Evolutionary conservation across 345 rosid species (phyloP).

Genomic region (Citrus trifoliata): DNA sequence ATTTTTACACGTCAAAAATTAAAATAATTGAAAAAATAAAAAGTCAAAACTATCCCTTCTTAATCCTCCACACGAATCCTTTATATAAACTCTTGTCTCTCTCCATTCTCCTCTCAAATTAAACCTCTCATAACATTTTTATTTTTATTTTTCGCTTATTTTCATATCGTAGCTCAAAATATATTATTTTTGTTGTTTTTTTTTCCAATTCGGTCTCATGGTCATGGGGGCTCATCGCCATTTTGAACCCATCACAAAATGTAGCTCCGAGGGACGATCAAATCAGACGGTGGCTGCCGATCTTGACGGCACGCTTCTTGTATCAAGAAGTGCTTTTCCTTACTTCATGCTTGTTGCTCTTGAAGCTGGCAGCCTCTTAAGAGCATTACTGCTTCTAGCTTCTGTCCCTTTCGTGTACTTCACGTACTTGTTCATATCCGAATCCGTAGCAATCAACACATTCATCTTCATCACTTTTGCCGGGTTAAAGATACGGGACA

Average conservation of each 20-base stretch:
- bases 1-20: conserved; percentile 10
- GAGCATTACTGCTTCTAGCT: conserved; percentile 59
- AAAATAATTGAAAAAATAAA: background rate
- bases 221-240: conserved; percentile 53
- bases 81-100: background rate
- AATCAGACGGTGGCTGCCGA: conserved; percentile 78
- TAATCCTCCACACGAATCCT: background rate
- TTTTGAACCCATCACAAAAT: conserved; percentile 53
- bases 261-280: conserved; percentile 55
- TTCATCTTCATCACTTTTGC: conserved; percentile 66
- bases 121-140: no score
- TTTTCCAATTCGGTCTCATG: background rate
- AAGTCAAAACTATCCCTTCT: background rate
- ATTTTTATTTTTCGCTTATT: no score
- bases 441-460: conserved; percentile 58
- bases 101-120: background rate
- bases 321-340: conserved; percentile 81
- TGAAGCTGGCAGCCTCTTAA: conserved; percentile 74
- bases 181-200: background rate
- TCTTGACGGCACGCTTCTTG: conserved; percentile 78
- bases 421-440: conserved; percentile 58
- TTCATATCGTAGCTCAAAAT: no score
- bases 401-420: conserved; percentile 76
- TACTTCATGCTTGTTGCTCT: conserved; percentile 83
- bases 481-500: conserved; percentile 61